Evolutionary conservation across 495 filamentous ascomycete genomes (phyloP).

Genomic region (Neurospora cerealis): DNA sequence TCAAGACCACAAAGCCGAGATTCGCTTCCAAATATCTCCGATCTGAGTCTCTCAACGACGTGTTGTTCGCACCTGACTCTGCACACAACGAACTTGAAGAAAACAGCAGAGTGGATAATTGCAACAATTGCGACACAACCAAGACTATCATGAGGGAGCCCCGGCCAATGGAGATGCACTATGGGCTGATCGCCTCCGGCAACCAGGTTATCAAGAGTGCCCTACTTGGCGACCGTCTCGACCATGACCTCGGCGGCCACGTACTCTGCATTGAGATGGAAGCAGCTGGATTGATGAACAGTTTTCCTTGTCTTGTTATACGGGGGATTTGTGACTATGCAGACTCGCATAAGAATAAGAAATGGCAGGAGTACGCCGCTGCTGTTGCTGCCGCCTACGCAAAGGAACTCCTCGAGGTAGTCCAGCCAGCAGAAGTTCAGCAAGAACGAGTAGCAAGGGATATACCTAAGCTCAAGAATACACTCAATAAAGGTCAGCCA

Average conservation of each 20-base stretch:
- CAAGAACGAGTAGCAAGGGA: neutral
- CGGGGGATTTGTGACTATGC: neutral
- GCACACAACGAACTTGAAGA: too few species aligned
- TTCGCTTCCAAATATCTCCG: neutral
- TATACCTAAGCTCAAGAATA: neutral
- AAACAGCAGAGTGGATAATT: too few species aligned
- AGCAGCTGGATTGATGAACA: neutral
- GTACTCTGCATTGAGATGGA: neutral
- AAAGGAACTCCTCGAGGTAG: conserved; percentile 1
- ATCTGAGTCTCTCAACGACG: neutral
- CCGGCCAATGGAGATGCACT: neutral
- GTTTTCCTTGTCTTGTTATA: neutral
- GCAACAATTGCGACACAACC: too few species aligned
- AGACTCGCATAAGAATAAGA: neutral
- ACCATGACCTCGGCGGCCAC: neutral
- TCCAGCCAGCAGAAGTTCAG: neutral
- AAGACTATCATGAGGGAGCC: neutral
- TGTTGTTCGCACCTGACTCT: neutral
- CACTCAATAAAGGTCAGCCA: neutral
- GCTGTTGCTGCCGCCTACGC: conserved; percentile 14
- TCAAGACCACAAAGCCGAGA: neutral
- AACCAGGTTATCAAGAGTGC: conserved; percentile 15
- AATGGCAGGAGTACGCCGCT: conserved; percentile 10
- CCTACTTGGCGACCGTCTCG: conserved; percentile 2
- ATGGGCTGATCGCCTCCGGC: conserved; percentile 14